Base-by-base conservation (phyloP, 495 filamentous ascomycete genomes). In the Aspergillus mulundensis region DNA sequence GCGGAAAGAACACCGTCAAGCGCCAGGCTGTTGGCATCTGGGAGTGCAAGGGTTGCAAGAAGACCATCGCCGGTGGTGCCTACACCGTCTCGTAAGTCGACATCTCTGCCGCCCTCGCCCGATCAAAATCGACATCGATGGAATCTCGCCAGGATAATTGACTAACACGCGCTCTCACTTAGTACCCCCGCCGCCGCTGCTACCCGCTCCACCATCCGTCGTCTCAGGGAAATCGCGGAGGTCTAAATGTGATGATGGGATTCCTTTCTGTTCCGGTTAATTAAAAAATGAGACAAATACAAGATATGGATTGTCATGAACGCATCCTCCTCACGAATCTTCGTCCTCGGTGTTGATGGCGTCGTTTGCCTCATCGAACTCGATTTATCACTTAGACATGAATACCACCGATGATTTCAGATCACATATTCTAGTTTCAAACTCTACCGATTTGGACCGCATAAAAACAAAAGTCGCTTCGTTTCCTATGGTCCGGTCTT, bases 141-240 rank as follows among this genome's bases (percentile, higher is more conserved):
- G 2, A 4, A 32, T 12, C 10, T 24, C n/a, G 18, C 50, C 59
- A 39, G 44, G 28, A 45, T 52, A 40, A 63, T 67, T 71, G 41
- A 71, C 57, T 45, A 19, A 58, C 45, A 11, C n/a, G 15, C n/a
- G 34, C 58, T 42, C 32, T 40, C 50, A 19, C 44, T 66, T 64
- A 97, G 92, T 52, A 97, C 95, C 57, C 91, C 95, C 51, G 93
- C 95, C 64, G 94, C 94, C 54, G 93, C 94, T 64, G 91, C 94
- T 53, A 95, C 91, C 74, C 85, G 95, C 74, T 97, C 93, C 61
- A 98, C 94, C 63, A 94, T 98, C 75, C 89, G 95, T 75, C 85
- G 94, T 81, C 84, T 98, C 79, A 86, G 94, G 71, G 94, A 97
- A 78, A 95, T 97, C 80, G 88, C 90, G 71, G 94, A 97, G 86